Conservation (phyloP, 2,329 filamentous ascomycete genomes). For the Xylariales sp. region DNA sequence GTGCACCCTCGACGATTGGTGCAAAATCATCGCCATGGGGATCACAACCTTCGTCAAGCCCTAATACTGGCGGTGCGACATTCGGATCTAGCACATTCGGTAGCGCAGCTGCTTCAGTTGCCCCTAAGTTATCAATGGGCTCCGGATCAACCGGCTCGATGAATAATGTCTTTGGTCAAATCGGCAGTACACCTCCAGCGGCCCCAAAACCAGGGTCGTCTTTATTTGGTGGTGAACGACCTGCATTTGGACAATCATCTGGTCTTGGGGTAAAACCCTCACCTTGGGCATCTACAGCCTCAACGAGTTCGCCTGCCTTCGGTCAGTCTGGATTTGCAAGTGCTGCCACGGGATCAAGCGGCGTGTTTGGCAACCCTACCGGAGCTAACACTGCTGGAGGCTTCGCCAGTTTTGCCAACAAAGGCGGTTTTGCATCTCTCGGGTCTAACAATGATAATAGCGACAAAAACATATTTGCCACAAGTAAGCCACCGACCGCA, state of each 20-base stretch:
- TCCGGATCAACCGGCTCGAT: conserved; percentile 33
- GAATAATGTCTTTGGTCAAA: conserved; percentile 32
- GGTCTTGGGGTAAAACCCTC: conserved; percentile 44
- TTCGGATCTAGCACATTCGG: conserved; percentile 46
- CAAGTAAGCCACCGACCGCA: conserved; percentile 28
- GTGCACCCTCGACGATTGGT: conserved; percentile 43
- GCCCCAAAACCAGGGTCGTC: no score
- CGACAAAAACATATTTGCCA: conserved; percentile 35
- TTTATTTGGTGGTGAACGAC: no score
- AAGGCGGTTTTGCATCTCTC: conserved; percentile 51
- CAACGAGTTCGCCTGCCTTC: conserved; percentile 41
- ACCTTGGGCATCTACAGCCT: conserved; percentile 44
- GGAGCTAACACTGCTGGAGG: conserved; percentile 15
- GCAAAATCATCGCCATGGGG: conserved; percentile 50
- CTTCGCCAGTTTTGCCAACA: conserved; percentile 45
- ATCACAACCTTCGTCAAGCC: conserved; percentile 23
- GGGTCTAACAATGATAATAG: conserved; percentile 27
- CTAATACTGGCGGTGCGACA: conserved; percentile 29
- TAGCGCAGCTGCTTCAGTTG: conserved; percentile 23
- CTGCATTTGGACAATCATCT: conserved; percentile 50
- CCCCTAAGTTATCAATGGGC: conserved; percentile 45
- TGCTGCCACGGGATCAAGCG: conserved; percentile 15
- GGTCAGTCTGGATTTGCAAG: conserved; percentile 47
- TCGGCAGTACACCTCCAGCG: no score
- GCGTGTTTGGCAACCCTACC: conserved; percentile 11